Evolutionary conservation across 2,329 filamentous ascomycete species (phyloP).

Genomic region (Colletotrichum spinosum): DNA sequence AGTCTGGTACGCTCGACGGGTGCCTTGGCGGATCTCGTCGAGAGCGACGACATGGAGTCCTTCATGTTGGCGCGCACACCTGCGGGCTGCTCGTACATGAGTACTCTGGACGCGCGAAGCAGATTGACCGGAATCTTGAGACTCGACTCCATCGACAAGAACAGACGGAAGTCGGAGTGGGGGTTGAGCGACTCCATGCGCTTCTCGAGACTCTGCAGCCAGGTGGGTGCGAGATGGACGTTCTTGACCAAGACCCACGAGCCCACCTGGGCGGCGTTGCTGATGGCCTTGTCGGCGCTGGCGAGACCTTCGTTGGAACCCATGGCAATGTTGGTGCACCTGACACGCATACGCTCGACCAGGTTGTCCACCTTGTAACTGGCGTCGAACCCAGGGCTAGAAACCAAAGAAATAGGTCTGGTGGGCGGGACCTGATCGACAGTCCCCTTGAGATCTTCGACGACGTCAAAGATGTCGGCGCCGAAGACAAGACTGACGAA

Average conservation of each 20-base stretch:
- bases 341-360: constrained; percentile 83
- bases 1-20: constrained; percentile 92
- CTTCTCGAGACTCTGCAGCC: constrained; percentile 98
- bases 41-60: constrained; percentile 89
- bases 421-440: constrained; percentile 86
- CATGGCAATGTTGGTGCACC: constrained; percentile 98
- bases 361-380: constrained; percentile 98
- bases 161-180: constrained; percentile 91
- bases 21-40: constrained; percentile 79
- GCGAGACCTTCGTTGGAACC: constrained; percentile 94
- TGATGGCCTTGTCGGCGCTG: constrained; percentile 94
- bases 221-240: constrained; percentile 93
- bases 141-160: constrained; percentile 98
- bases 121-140: constrained; percentile 97
- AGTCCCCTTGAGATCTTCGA: constrained; percentile 86
- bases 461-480: constrained; percentile 81
- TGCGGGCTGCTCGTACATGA: constrained; percentile 98
- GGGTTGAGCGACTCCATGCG: constrained; percentile 95
- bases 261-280: constrained; percentile 89
- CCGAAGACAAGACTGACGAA: constrained; percentile 92
- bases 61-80: constrained; percentile 99
- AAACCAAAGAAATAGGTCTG: constrained; percentile 90
- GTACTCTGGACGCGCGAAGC: constrained; percentile 88
- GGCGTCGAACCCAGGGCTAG: constrained; percentile 95
- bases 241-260: constrained; percentile 99